A percentile compares a stretch with the other conserved stretches of the same genome.
Conservation (phyloP, 495 filamentous ascomycete species). For the Tuber calosporum region DNA sequence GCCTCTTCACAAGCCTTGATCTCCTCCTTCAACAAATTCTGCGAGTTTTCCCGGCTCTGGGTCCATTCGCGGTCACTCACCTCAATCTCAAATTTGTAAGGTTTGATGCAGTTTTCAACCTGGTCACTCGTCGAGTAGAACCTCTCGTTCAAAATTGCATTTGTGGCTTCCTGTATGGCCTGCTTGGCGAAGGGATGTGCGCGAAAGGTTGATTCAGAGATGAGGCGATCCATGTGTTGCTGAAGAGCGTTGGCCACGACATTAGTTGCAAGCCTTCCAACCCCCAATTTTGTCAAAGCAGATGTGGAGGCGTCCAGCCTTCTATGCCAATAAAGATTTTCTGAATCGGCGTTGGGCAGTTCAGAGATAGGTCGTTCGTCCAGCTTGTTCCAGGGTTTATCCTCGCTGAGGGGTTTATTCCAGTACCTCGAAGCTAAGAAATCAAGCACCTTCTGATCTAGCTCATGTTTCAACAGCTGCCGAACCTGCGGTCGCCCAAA, state of each 20-base stretch:
- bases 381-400: slow-evolving; percentile 35
- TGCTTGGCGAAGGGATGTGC: slow-evolving; percentile 84
- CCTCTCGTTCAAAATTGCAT: slow-evolving; percentile 80
- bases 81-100: slow-evolving; percentile 96
- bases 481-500: slow-evolving; percentile 88
- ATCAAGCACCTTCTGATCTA: slow-evolving; percentile 92
- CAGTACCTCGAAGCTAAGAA: slow-evolving; percentile 92
- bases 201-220: slow-evolving; percentile 71
- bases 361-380: slow-evolving; percentile 38
- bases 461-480: slow-evolving; percentile 78
- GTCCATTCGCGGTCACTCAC: slow-evolving; percentile 84
- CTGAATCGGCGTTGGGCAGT: slow-evolving; percentile 40
- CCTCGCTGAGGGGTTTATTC: slow-evolving; percentile 92
- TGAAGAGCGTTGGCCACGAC: slow-evolving; percentile 85
- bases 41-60: slow-evolving; percentile 70
- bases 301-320: slow-evolving; percentile 91
- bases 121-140: slow-evolving; percentile 96
- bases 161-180: slow-evolving; percentile 81
- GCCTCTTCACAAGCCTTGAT: slow-evolving; percentile 74
- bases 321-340: slow-evolving; percentile 70
- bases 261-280: slow-evolving; percentile 83
- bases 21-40: slow-evolving; percentile 71
- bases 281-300: slow-evolving; percentile 82
- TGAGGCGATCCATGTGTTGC: slow-evolving; percentile 69
- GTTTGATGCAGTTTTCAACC: slow-evolving; percentile 99